A percentile compares a stretch with the other conserved stretches of the same genome.
Evolutionary conservation across 331 rosid genomes (phyloP).

Genomic region (Pyrus hybrid): DNA sequence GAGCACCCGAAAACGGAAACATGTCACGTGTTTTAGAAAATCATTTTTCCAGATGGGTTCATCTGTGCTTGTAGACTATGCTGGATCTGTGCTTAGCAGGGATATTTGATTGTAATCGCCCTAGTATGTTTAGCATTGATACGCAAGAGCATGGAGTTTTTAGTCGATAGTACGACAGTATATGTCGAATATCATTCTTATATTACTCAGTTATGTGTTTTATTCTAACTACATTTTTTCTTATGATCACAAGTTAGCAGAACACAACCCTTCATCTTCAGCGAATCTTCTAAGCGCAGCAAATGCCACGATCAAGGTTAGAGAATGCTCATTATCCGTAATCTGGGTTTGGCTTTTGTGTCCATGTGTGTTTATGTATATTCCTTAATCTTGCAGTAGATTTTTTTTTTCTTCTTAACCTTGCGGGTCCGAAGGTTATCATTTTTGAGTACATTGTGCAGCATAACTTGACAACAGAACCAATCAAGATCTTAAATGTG

Average conservation of each 20-base stretch:
- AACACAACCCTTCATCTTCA: slow-evolving; percentile 20
- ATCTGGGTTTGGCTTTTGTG: background rate
- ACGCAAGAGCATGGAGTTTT: background rate
- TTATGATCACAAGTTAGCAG: slow-evolving; percentile 28
- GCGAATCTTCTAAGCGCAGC: slow-evolving; percentile 16
- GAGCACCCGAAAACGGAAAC: background rate
- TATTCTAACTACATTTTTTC: background rate
- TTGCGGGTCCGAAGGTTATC: no score
- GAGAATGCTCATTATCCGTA: slow-evolving; percentile 1
- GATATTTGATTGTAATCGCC: background rate
- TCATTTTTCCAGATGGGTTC: background rate
- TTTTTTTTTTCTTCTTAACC: no score
- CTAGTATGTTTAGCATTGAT: background rate
- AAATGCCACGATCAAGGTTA: slow-evolving; percentile 88
- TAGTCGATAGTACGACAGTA: background rate
- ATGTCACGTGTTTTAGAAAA: background rate
- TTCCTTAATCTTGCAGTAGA: background rate
- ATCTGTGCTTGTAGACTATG: background rate
- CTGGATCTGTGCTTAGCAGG: background rate
- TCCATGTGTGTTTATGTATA: no score
- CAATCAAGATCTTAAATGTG: no score
- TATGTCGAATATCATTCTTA: background rate
- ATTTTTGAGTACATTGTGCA: no score
- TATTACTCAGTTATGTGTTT: background rate
- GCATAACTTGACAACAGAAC: no score